A percentile compares a stretch with the other conserved stretches of the same genome.
Evolutionary conservation across 1,139 yeast genomes (phyloP).

Genomic region (Candida sp.): DNA sequence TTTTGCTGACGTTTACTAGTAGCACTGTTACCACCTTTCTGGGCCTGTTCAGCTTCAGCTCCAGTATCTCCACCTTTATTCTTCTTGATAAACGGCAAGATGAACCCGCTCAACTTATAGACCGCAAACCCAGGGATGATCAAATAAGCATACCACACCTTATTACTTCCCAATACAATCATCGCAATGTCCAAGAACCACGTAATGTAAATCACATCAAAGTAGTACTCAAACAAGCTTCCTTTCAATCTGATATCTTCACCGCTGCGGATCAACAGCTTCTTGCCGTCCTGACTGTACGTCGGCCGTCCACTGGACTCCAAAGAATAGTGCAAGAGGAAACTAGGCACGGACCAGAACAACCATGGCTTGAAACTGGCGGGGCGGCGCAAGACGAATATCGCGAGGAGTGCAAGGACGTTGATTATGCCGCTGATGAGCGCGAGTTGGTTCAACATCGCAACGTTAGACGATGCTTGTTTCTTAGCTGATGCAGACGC

Average conservation of each 20-base stretch:
- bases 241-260: slow-evolving; percentile 71
- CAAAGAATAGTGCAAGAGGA: slow-evolving; percentile 56
- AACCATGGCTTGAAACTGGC: slow-evolving; percentile 51
- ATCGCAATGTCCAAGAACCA: slow-evolving; percentile 63
- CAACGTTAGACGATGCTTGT: slow-evolving; percentile 61
- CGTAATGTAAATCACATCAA: slow-evolving; percentile 76
- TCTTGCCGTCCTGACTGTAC: slow-evolving; percentile 28
- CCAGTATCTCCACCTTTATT: slow-evolving; percentile 10
- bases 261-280: slow-evolving; percentile 54
- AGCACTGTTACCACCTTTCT: slow-evolving; percentile 5
- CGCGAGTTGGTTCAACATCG: slow-evolving; percentile 61
- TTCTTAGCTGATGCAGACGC: slow-evolving; percentile 66
- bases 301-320: slow-evolving; percentile 75
- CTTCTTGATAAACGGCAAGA: slow-evolving; percentile 23
- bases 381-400: slow-evolving; percentile 59
- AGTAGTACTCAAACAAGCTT: slow-evolving; percentile 69
- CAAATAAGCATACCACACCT: slow-evolving; percentile 62
- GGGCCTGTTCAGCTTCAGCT: background rate
- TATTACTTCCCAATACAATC: slow-evolving; percentile 57
- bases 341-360: slow-evolving; percentile 60
- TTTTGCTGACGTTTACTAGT: slow-evolving; percentile 56
- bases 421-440: slow-evolving; percentile 48
- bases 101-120: slow-evolving; percentile 48
- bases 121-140: slow-evolving; percentile 55
- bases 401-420: slow-evolving; percentile 37